Evolutionary conservation across 768 basidiomycete genomes (phyloP), one percentile per base, ranked within the genome.

Genomic region (Lactifluus hygrophoroides): DNA sequence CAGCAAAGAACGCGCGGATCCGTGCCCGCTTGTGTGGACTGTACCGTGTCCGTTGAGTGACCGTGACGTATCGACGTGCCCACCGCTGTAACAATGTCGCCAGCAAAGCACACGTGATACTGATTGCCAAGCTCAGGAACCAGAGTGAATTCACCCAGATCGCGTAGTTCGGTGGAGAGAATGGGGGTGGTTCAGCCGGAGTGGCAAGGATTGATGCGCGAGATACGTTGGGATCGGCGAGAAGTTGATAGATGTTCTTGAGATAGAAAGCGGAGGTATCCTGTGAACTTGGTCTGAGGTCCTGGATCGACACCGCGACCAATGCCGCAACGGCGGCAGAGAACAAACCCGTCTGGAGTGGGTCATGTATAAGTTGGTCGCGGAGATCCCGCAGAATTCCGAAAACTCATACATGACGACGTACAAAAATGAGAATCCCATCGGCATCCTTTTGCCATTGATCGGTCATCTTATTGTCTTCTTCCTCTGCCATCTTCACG

Each of bases 401-500:
- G 5, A 3, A 21, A n/a, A 34, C 3, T 4, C 7, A 51, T 34
- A 23, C 5, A 48, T 17, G 27, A n/a, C 19, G 27, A 43, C 28
- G 3, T 3, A 53, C 51, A 10, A 52, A 52, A 21, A 37, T 25
- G 3, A 52, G 25, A 17, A 52, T 52, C 1, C 38, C 25, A 13
- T 52, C 51, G 1, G 38, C 25, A 8, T 52, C 51, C 6, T n/a
- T 38, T 13, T 42, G 38, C 51, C 51, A 52, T 37, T 25, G 34
- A 2, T 51, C 49, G 5, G 35, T 10, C 35, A 38, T 38, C 13
- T 38, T 51, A 1, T 51, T 38, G 34, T 51, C 49, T 23, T 51
- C 35, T 51, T 40, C 37, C 66, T 40, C 54, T 59, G 30, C 52
- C 65, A 37, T 54, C 60, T 51, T 63, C 63, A 23, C 51, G 37